These are phyloP conservation scores for Spergularia azorica DNA, from an alignment of 179 eudicot genomes.

Conservation along the genomic window DNA sequence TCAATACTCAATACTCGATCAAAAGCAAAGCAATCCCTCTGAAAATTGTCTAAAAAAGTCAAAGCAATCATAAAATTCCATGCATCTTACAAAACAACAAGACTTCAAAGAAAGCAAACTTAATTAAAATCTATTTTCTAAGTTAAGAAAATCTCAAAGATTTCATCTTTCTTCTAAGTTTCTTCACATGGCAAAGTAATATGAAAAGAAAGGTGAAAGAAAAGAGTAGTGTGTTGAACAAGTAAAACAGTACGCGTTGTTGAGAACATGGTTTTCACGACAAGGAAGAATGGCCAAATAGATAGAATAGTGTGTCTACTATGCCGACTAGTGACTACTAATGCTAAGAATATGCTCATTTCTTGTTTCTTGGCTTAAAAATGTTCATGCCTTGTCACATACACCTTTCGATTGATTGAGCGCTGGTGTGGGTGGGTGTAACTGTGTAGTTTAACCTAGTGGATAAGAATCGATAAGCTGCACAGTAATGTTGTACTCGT, in stretches of 20 bases:
- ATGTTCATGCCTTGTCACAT: too few relatives aligned
- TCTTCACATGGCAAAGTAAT: slow-evolving; percentile 5
- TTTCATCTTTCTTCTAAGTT: background rate
- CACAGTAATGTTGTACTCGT: too few relatives aligned
- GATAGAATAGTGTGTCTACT: background rate
- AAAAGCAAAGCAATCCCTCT: slow-evolving; percentile 19
- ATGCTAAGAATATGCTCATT: too few relatives aligned
- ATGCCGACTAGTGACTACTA: background rate
- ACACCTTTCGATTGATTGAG: too few relatives aligned
- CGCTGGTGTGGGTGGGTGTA: too few relatives aligned
- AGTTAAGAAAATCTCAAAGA: background rate
- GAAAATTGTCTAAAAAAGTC: slow-evolving; percentile 22
- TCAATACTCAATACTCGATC: background rate
- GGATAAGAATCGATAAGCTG: too few relatives aligned
- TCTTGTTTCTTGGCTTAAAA: background rate
- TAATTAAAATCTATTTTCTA: background rate
- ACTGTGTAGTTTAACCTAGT: too few relatives aligned
- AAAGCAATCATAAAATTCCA: slow-evolving; percentile 14
- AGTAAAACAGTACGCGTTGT: slow-evolving; percentile 17
- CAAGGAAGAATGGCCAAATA: slow-evolving; percentile 14
- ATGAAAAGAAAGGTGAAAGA: background rate
- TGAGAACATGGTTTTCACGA: slow-evolving; percentile 32
- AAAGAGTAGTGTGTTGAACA: background rate
- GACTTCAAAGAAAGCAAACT: background rate
- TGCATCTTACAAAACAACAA: background rate